phyloP scores from a whole-genome alignment of 2,329 filamentous ascomycete genomes.

The Xylaria sp. region DNA sequence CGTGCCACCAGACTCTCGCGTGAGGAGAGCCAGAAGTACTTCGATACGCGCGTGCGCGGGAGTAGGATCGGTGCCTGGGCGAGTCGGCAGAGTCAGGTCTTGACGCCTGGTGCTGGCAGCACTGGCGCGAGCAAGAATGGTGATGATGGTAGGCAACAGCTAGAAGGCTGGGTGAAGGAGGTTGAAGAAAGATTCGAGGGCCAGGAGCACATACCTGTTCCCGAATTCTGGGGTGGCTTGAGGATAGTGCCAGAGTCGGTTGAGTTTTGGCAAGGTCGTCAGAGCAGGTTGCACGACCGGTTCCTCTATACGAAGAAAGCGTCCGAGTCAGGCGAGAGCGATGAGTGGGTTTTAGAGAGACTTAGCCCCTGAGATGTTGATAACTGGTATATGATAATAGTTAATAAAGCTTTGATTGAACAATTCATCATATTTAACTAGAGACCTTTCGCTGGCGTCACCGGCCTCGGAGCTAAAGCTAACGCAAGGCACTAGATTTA shows the following conservation, averaged over 20 bases:
- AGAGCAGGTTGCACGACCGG: conserved; percentile 89
- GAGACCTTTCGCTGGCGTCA: no score
- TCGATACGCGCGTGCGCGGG: conserved; percentile 73
- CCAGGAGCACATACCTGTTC: conserved; percentile 81
- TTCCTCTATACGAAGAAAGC: conserved; percentile 78
- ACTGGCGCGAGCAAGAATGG: conserved; percentile 38
- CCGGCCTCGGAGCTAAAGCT: no score
- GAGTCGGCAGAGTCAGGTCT: conserved; percentile 81
- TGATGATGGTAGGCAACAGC: conserved; percentile 72
- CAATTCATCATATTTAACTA: no score
- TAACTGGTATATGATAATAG: not conserved
- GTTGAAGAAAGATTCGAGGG: conserved; percentile 77
- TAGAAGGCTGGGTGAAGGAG: conserved; percentile 80
- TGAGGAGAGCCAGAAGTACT: conserved; percentile 76
- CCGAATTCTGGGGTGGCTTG: conserved; percentile 92
- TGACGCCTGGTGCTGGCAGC: conserved; percentile 51
- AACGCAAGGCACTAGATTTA: not conserved
- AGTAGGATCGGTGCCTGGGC: conserved; percentile 92
- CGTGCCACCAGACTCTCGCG: conserved; percentile 66
- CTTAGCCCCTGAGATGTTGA: conserved; percentile 67
- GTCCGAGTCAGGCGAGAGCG: conserved; percentile 45
- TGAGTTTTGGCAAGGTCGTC: conserved; percentile 95
- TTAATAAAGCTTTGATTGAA: not conserved
- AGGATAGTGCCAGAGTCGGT: conserved; percentile 83
- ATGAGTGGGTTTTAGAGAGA: conserved; percentile 71